These are phyloP conservation scores for Schoenoplectus tabernaemontani DNA, from an alignment of 202 grass and related monocot genomes.

Conservation along the genomic window DNA sequence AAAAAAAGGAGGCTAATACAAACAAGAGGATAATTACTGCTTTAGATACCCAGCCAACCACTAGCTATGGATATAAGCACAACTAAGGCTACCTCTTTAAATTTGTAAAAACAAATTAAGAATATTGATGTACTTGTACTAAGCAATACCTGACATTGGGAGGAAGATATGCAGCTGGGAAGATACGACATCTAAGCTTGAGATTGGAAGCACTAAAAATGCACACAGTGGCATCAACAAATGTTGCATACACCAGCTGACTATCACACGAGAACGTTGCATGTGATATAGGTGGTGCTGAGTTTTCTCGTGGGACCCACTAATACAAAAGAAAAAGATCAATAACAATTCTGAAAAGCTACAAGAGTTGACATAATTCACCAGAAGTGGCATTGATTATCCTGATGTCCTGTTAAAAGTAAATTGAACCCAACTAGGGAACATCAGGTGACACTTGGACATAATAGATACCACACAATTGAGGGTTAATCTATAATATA, in stretches of 20 bases:
- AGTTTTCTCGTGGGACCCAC: conserved; percentile 80
- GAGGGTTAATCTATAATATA: background rate
- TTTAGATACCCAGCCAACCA: background rate
- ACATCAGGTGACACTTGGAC: background rate
- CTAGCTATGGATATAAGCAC: background rate
- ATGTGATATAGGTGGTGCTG: conserved; percentile 73
- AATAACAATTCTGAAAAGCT: background rate
- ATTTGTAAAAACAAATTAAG: background rate
- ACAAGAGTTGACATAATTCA: background rate
- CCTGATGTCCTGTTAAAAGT: background rate
- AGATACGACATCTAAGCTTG: conserved; percentile 74
- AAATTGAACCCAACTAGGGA: background rate
- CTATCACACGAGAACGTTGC: conserved; percentile 94
- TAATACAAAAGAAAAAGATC: conserved; percentile 32
- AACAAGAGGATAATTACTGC: background rate
- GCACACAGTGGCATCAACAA: conserved; percentile 74
- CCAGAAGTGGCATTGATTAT: background rate
- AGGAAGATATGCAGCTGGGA: conserved; percentile 71
- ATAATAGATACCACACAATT: background rate
- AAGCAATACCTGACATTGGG: conserved; percentile 55
- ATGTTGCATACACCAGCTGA: conserved; percentile 82
- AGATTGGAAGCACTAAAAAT: conserved; percentile 79
- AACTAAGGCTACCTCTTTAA: background rate
- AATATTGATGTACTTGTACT: background rate
- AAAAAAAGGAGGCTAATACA: background rate